phyloP scores from a whole-genome alignment of 2,329 filamentous ascomycete genomes.

The Aspergillus bombycis region DNA sequence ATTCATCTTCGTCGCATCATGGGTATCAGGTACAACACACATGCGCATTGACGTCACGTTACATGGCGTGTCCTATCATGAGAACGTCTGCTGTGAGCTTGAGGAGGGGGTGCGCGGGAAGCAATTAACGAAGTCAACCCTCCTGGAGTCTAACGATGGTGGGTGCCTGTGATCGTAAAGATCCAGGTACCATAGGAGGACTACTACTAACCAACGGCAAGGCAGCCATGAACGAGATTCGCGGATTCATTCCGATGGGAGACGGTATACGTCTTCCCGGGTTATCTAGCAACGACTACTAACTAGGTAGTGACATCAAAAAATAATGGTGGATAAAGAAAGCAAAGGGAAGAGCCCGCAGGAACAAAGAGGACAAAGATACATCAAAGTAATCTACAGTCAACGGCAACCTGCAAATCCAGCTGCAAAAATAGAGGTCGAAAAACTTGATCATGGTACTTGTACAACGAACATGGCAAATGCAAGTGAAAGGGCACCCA shows the following conservation, averaged over 20 bases:
- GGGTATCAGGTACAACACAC: too few relatives aligned
- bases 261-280: not conserved
- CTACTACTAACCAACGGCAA: not conserved
- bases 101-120: too few relatives aligned
- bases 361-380: not conserved
- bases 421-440: not conserved
- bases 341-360: not conserved
- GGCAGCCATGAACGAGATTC: not conserved
- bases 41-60: not conserved
- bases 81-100: too few relatives aligned
- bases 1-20: not conserved
- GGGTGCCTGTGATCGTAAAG: too few relatives aligned
- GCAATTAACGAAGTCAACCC: too few relatives aligned
- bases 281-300: not conserved
- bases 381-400: constrained; percentile 9
- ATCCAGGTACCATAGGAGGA: too few relatives aligned
- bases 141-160: too few relatives aligned
- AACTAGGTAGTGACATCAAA: not conserved
- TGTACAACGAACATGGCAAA: constrained; percentile 8
- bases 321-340: not conserved
- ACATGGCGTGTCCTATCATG: not conserved
- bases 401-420: not conserved
- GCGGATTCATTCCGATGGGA: not conserved
- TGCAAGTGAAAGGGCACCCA: constrained; percentile 14
- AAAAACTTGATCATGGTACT: constrained; percentile 10